Percentiles rank a stretch among this genome's conserved stretches.
phyloP scores from a whole-genome alignment of 2,329 filamentous ascomycete species.

The Trichoderma guizhouense region DNA sequence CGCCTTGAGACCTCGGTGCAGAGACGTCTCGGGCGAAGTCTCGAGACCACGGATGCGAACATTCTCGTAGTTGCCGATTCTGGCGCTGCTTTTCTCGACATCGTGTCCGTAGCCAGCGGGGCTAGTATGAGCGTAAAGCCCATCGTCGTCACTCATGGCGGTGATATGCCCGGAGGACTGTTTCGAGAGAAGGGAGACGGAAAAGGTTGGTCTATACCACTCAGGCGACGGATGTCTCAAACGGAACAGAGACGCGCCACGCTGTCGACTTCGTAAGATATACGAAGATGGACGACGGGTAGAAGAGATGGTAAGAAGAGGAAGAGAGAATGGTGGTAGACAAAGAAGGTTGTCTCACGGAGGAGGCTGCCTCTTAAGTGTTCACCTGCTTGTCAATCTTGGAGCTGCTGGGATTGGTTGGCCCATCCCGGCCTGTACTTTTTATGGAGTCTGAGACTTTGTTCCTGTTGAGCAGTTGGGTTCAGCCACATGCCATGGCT shows the following conservation, averaged over 20 bases:
- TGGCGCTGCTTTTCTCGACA: constrained; percentile 22
- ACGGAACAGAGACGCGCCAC: background rate
- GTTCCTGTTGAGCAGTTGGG: background rate
- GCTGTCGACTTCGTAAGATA: background rate
- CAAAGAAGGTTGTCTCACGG: background rate
- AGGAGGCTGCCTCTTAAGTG: background rate
- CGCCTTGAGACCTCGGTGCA: constrained; percentile 52
- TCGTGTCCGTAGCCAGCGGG: constrained; percentile 12
- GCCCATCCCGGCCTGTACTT: background rate
- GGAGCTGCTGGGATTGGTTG: background rate
- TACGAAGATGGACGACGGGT: background rate
- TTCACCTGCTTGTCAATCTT: background rate
- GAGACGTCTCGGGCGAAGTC: constrained; percentile 46
- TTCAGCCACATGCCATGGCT: background rate
- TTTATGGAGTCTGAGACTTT: background rate
- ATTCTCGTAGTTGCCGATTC: constrained; percentile 19
- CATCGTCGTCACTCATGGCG: constrained; percentile 13
- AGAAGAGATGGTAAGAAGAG: background rate
- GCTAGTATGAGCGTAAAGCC: constrained; percentile 4
- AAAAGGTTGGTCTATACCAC: background rate
- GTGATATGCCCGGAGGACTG: background rate
- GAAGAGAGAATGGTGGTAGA: background rate
- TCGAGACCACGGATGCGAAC: constrained; percentile 47
- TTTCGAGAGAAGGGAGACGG: background rate
- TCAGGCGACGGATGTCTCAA: background rate